These are phyloP conservation scores for Lactarius evosmus DNA, from an alignment of 768 basidiomycete genomes.

Conservation along the genomic window DNA sequence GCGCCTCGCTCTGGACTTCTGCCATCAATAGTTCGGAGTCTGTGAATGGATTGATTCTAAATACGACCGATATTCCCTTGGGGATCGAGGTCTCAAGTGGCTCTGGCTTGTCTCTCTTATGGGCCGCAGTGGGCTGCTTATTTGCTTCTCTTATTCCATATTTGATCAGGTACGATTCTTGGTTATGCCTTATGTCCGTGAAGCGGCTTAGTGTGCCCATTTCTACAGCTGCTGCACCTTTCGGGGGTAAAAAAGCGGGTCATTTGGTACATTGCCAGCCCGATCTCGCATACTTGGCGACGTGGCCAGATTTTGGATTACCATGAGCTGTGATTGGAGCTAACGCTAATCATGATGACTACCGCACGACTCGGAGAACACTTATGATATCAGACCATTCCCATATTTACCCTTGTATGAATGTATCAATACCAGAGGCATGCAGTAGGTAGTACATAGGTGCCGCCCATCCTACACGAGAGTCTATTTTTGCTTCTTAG, in stretches of 20 bases:
- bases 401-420: constrained; percentile 21
- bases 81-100: constrained; percentile 66
- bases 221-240: constrained; percentile 72
- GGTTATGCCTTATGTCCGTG: neutral
- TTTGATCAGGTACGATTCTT: constrained; percentile 60
- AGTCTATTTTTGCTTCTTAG: neutral
- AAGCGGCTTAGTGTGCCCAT: neutral
- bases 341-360: constrained; percentile 10
- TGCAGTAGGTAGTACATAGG: neutral
- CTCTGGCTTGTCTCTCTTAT: constrained; percentile 59
- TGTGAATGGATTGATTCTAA: constrained; percentile 53
- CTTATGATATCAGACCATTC: constrained; percentile 16
- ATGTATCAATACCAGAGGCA: constrained; percentile 20
- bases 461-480: neutral
- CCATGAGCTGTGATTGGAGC: constrained; percentile 16
- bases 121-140: constrained; percentile 72
- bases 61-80: constrained; percentile 41
- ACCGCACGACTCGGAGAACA: constrained; percentile 10
- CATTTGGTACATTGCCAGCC: neutral
- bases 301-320: neutral
- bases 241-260: constrained; percentile 47
- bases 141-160: constrained; percentile 68
- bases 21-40: constrained; percentile 60
- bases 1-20: constrained; percentile 74
- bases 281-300: neutral